phyloP scores from a whole-genome alignment of 1,139 yeast species.

The Geotrichum histeridarum region DNA sequence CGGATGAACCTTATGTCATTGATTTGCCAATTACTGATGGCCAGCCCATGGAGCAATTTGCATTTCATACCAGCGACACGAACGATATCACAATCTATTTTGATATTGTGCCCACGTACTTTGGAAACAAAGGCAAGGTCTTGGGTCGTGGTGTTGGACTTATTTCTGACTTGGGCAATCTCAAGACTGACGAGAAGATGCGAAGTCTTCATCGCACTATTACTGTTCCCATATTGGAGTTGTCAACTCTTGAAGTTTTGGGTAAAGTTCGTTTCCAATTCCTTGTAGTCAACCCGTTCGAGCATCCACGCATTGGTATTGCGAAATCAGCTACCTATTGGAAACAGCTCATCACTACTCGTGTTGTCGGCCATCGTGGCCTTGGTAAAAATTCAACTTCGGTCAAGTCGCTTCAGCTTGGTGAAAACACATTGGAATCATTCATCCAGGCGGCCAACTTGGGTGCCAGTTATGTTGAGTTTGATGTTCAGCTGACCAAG shows the following conservation, averaged over 20 bases:
- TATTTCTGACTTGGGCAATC: slow-evolving; percentile 57
- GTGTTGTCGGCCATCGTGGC: slow-evolving; percentile 96
- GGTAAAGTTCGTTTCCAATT: slow-evolving; percentile 77
- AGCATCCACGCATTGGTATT: slow-evolving; percentile 63
- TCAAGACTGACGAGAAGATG: slow-evolving; percentile 61
- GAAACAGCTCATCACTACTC: slow-evolving; percentile 82
- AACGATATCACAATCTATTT: slow-evolving; percentile 61
- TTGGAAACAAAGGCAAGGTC: slow-evolving; percentile 48
- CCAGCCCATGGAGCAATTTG: slow-evolving; percentile 73
- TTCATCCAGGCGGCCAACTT: slow-evolving; percentile 94
- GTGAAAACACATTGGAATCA: slow-evolving; percentile 93
- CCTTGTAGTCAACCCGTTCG: slow-evolving; percentile 65
- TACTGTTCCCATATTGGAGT: slow-evolving; percentile 74
- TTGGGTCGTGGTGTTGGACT: slow-evolving; percentile 86
- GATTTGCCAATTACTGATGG: slow-evolving; percentile 83
- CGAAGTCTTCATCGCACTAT: slow-evolving; percentile 62
- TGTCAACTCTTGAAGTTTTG: slow-evolving; percentile 63
- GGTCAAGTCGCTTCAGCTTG: slow-evolving; percentile 78
- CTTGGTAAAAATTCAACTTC: slow-evolving; percentile 76
- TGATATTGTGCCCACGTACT: slow-evolving; percentile 92
- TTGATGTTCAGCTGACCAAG: slow-evolving; percentile 94
- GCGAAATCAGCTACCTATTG: slow-evolving; percentile 80
- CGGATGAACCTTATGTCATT: slow-evolving; percentile 55
- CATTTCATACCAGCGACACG: slow-evolving; percentile 57
- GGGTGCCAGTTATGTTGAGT: slow-evolving; percentile 74